Evolutionary conservation across 2,329 filamentous ascomycete species (phyloP), one percentile per base, ranked within the genome.

Genomic region (Colletotrichum siamense): DNA sequence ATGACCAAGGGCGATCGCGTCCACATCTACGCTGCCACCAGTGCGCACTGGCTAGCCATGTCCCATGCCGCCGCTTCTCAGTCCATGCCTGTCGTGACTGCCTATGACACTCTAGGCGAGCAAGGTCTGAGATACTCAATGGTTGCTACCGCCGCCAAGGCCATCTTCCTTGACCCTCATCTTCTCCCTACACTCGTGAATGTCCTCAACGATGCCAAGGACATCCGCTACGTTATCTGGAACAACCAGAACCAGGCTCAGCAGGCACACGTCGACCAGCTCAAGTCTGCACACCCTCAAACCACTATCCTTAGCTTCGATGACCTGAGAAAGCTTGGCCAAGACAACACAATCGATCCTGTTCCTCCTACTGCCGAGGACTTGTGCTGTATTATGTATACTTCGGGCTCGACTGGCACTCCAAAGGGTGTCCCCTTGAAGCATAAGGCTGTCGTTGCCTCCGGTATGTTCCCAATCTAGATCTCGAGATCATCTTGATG

Each of bases 51-150:
- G 89, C 82, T 91, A 24, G 84, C 86, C 78, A 85, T 86, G 80
- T 88, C 88, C 24, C 89, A 91, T 81, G 89, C 85, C 68, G 87
- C 88, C 69, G 86, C 91, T 63, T 95, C 95, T 22, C 95, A 98
- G 86, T 95, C 94, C 55, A 91, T 97, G 86, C 92, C 95, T 75
- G 94, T 96, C 79, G 94, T 96, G 74, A 96, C 94, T n/a, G 94
- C 94, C 59, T 96, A 96, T 85, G 94, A 95, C 84, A 95, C 94
- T 8, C 91, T 96, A 22, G 94, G 94, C 63, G 93, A 95, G 83
- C 93, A 95, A 80, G 94, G 94, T 59, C 86, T 96, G 78, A 91
- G 91, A 83, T 94, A 95, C 85, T 95, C 94, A 5, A 90, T 96
- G 84, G 88, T 92, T 49, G 93, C 95, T 81, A 95, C 94, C 65